A percentile compares a stretch with the other conserved stretches of the same genome.
phyloP scores from a whole-genome alignment of 2,329 filamentous ascomycete genomes.

The Exophiala phaeomuriformis region DNA sequence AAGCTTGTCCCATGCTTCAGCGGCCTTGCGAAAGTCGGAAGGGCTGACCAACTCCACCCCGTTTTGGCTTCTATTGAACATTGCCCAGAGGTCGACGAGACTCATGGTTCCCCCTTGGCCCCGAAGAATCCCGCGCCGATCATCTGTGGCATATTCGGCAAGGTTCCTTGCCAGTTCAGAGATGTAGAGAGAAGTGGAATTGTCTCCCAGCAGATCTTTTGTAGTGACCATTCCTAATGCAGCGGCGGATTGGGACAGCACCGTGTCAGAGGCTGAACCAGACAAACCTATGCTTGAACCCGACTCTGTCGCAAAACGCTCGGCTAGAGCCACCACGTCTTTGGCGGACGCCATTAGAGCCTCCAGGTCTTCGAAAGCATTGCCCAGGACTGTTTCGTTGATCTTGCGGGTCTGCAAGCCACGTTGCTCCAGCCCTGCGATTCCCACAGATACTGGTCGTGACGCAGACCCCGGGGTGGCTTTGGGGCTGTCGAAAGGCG shows the following conservation, averaged over 20 bases:
- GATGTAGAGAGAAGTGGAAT: slow-evolving; percentile 74
- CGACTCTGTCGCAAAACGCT: slow-evolving; percentile 69
- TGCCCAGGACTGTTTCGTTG: slow-evolving; percentile 87
- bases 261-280: slow-evolving; percentile 56
- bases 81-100: slow-evolving; percentile 83
- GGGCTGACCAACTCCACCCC: slow-evolving; percentile 93
- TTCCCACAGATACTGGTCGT: slow-evolving; percentile 63
- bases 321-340: slow-evolving; percentile 86
- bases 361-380: slow-evolving; percentile 90
- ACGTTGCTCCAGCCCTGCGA: slow-evolving; percentile 83
- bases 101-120: slow-evolving; percentile 82
- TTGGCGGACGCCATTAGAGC: slow-evolving; percentile 96
- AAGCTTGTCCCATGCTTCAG: slow-evolving; percentile 77
- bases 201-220: slow-evolving; percentile 82
- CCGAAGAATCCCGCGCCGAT: slow-evolving; percentile 67
- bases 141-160: slow-evolving; percentile 83
- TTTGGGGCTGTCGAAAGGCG: slow-evolving; percentile 3
- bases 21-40: slow-evolving; percentile 83
- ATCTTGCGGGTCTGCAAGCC: slow-evolving; percentile 80
- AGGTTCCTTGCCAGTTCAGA: slow-evolving; percentile 78
- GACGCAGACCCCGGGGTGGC: slow-evolving; percentile 29
- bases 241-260: slow-evolving; percentile 73
- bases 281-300: slow-evolving; percentile 48
- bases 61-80: slow-evolving; percentile 87
- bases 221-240: slow-evolving; percentile 87